A percentile compares a stretch with the other conserved stretches of the same genome.
These are phyloP conservation scores for Gliomastix tumulicola DNA, from an alignment of 2,329 filamentous ascomycete species.

Conservation along the genomic window DNA sequence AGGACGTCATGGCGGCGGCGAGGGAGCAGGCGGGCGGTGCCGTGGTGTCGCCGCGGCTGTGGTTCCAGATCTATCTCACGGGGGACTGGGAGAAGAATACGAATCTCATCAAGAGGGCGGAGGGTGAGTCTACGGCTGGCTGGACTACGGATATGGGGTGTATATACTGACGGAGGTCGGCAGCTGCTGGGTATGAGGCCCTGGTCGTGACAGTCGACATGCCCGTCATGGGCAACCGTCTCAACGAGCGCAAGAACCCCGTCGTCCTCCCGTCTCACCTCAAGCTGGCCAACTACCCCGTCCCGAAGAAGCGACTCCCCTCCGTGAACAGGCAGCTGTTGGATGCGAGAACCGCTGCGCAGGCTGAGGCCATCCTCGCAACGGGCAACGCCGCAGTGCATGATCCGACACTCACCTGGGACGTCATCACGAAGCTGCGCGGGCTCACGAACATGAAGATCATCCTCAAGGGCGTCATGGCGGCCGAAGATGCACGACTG, in stretches of 20 bases:
- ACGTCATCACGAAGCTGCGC: background rate
- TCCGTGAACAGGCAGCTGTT: conserved; percentile 8
- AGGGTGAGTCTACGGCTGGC: conserved; percentile 7
- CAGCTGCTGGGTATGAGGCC: conserved; percentile 16
- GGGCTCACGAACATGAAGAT: conserved; percentile 3
- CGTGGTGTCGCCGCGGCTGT: conserved; percentile 27
- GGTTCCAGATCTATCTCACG: conserved; percentile 3
- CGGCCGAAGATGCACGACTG: conserved; percentile 18
- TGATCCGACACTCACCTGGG: conserved; percentile 8
- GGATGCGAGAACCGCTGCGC: conserved; percentile 9
- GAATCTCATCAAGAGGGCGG: conserved; percentile 12
- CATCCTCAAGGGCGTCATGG: conserved; percentile 19
- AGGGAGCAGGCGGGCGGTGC: conserved; percentile 5
- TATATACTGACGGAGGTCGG: background rate
- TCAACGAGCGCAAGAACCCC: conserved; percentile 17
- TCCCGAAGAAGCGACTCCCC: conserved; percentile 1
- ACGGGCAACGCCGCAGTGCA: conserved; percentile 7
- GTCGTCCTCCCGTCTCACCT: conserved; percentile 11
- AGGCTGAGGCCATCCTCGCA: conserved; percentile 8
- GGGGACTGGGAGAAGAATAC: conserved; percentile 10
- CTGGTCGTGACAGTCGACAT: conserved; percentile 19
- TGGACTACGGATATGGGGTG: background rate
- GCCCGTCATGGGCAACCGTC: conserved; percentile 17
- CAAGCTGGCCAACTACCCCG: conserved; percentile 11
- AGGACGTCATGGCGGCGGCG: conserved; percentile 11